These are phyloP conservation scores for Coelastrella sp. DNA, from an alignment of 139 green algal species.

Conservation along the genomic window DNA sequence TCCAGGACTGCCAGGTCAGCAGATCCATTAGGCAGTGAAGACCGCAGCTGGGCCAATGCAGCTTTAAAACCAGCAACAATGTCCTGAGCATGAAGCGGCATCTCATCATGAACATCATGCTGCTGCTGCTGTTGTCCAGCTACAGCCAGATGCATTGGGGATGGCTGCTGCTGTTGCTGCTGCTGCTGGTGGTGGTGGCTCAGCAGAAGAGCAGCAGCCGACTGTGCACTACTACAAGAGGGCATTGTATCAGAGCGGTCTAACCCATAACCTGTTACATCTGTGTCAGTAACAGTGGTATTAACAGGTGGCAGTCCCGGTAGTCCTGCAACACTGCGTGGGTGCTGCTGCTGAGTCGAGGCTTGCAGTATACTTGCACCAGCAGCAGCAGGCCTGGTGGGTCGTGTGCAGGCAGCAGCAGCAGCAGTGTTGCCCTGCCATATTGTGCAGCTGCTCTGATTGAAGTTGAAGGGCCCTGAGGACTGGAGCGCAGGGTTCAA, in stretches of 20 bases:
- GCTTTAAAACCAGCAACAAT: not conserved
- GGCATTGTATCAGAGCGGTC: not conserved
- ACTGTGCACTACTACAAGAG: not conserved
- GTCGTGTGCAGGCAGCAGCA: not conserved
- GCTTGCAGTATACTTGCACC: not conserved
- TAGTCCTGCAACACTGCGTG: too few relatives aligned
- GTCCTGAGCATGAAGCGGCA: not conserved
- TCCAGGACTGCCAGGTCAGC: not conserved
- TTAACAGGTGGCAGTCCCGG: not conserved
- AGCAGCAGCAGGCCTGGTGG: not conserved
- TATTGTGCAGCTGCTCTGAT: not conserved
- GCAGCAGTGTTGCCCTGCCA: not conserved
- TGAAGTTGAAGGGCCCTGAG: constrained; percentile 8
- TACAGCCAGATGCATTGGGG: not conserved
- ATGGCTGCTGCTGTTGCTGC: not conserved
- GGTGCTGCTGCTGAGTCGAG: not conserved
- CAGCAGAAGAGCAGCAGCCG: not conserved
- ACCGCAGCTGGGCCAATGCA: not conserved
- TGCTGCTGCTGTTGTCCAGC: not conserved
- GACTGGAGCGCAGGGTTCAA: too few relatives aligned
- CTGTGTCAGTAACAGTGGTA: not conserved
- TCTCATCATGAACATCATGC: not conserved
- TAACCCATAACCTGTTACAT: too few relatives aligned
- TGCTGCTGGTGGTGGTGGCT: not conserved
- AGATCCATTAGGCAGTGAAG: not conserved